Evolutionary conservation across 768 basidiomycete genomes (phyloP).

Genomic region (Serendipita sp.): DNA sequence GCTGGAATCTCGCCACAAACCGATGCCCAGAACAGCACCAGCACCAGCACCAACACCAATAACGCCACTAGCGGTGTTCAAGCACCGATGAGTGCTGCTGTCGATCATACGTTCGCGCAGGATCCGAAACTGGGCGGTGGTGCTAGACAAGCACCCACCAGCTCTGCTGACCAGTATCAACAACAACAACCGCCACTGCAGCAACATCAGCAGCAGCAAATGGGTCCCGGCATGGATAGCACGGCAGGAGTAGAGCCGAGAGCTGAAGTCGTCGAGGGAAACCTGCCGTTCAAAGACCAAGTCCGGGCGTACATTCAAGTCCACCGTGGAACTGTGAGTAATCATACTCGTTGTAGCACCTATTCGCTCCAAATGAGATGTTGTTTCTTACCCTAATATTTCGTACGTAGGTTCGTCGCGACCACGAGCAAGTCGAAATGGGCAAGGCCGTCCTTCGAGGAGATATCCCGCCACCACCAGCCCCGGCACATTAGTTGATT

Average conservation of each 20-base stretch:
- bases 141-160: background rate
- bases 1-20: background rate
- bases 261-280: background rate
- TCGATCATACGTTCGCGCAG: background rate
- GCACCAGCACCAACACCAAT: background rate
- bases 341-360: too few species aligned
- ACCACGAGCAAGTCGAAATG: background rate
- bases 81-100: background rate
- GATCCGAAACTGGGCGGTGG: background rate
- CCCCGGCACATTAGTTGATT: too few species aligned
- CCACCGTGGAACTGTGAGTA: constrained; percentile 1
- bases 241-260: background rate
- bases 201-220: too few species aligned
- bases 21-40: background rate
- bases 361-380: too few species aligned
- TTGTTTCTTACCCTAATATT: background rate
- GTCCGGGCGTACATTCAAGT: background rate
- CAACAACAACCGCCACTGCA: too few species aligned
- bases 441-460: background rate
- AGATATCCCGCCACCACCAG: background rate
- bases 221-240: background rate
- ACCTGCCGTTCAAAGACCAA: constrained; percentile 4
- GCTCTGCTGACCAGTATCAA: too few species aligned
- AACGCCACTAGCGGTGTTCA: background rate
- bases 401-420: background rate